Conservation (phyloP, 306 rosid species). For the Pueraria montana region DNA sequence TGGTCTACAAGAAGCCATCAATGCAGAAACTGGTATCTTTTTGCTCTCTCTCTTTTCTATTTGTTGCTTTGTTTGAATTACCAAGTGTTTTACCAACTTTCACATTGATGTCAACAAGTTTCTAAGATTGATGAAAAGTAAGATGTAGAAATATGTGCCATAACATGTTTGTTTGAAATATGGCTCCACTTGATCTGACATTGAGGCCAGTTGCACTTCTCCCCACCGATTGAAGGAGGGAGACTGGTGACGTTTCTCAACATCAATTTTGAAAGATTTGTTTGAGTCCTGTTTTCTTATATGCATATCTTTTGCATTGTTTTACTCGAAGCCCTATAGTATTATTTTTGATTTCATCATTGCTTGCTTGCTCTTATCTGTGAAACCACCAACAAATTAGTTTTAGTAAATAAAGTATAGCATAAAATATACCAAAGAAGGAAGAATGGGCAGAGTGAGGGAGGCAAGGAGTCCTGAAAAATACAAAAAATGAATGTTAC, state of each 20-base stretch:
- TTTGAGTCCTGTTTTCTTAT: slow-evolving; percentile 16
- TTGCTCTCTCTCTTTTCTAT: slow-evolving; percentile 9
- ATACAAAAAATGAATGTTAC: not conserved
- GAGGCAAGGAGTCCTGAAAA: not conserved
- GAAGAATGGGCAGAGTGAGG: not conserved
- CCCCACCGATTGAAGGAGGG: slow-evolving; percentile 20
- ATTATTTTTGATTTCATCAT: not conserved
- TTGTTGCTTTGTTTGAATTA: slow-evolving; percentile 4
- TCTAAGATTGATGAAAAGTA: not conserved
- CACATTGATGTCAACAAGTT: not conserved
- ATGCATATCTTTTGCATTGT: not conserved
- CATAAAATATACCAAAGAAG: too few species aligned
- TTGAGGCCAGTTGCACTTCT: slow-evolving; percentile 6
- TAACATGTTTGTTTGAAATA: too few species aligned
- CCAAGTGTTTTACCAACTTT: not conserved
- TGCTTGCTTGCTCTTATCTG: slow-evolving; percentile 3
- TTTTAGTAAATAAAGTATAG: too few species aligned
- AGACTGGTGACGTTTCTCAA: slow-evolving; percentile 16
- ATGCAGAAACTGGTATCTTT: slow-evolving; percentile 73
- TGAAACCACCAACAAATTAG: not conserved
- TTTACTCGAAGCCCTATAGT: not conserved
- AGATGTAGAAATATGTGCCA: not conserved
- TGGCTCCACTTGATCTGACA: not conserved
- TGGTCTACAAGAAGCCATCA: slow-evolving; percentile 85
- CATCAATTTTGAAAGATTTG: slow-evolving; percentile 30